Base-by-base conservation (phyloP, 768 basidiomycete species). In the Lactarius vividus region DNA sequence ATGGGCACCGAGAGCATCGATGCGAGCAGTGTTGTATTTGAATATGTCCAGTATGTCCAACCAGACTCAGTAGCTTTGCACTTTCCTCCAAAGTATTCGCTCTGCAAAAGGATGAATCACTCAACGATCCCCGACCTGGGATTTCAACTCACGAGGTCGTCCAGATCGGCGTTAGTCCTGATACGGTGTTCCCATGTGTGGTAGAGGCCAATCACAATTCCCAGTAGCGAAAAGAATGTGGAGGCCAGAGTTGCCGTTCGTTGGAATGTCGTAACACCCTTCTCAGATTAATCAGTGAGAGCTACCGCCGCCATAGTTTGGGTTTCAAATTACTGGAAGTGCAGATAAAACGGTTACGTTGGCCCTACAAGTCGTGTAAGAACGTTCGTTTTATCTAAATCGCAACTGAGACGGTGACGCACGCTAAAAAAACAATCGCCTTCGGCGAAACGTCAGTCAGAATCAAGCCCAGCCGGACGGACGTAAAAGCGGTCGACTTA, bases 361-460 rank as follows among this genome's bases (percentile, higher is more conserved):
- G 33, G 44, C 59, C n/a, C 64, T 65, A 20, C 20, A 65, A 49
- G 23, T 18, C 31, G 16, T 28, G 35, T 26, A 10, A 52, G 23
- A 16, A 5, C 10, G 23, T 54, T 26, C 26, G 0, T 18, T 4
- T 3, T n/a, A 52, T 15, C 11, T 23, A 6, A 26, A 49, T 65
- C 54, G 26, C 13, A 20, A 56, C 11, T 3, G 11, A 7, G 49
- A 54, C 7, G 11, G 23, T 23, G 20, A 57, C 59, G 59, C 28
- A 61, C 64, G 59, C 59, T 16, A 65, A 42, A 46, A 65, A 65
- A 29, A 65, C 54, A 39, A 59, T 65, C 20, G 64, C 59, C 59
- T 65, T 65, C 35, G 4, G 18, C 6, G 23, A 54, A 59, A 54
- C 3, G n/a, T 49, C 29, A 9, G 58, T 44, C 20, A 52, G 62